Evolutionary conservation across 371 early-diverging fungal genomes (phyloP), one percentile per base, ranked within the genome.

Genomic region (Smittium mucronatum): DNA sequence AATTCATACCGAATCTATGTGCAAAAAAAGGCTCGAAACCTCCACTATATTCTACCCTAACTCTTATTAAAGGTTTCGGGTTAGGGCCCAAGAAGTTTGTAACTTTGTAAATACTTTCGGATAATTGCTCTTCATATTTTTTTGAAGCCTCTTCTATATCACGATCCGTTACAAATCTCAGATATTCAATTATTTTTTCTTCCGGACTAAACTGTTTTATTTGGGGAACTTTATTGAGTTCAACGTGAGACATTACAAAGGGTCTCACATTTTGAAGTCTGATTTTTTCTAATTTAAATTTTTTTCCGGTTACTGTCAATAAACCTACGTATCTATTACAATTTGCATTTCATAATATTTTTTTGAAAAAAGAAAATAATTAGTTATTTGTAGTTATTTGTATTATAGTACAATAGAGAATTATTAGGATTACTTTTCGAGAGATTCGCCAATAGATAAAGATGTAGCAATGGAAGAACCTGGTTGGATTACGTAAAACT

Each of bases 391-490:
- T n/a, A n/a, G n/a, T n/a, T n/a, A n/a, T n/a, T n/a, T n/a, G n/a
- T n/a, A n/a, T n/a, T n/a, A n/a, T n/a, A n/a, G n/a, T n/a, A n/a
- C n/a, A n/a, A n/a, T n/a, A n/a, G n/a, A n/a, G n/a, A n/a, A n/a
- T n/a, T n/a, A n/a, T n/a, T n/a, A n/a, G n/a, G n/a, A 36, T 87
- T 88, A 64, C 82, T 99, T 99, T 25, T 87, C 82, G 25, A 78
- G 76, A 0, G 93, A 82, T 77, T 99, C 99, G 8, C 94, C 97
- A 69, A 88, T 85, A 32, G 87, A 85, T n/a, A 99, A 77, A 69
- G 93, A 89, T 0, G 99, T 99, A 0, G 98, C 95, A 1, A 99
- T 90, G 0, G 98, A 94, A 0, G 96, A 95, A 0, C 99, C 99
- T 0, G 96, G 95, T 75, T 99, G 99, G 0, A 88, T 87, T 2